phyloP scores from a whole-genome alignment of 1,284 basidiomycete genomes.

The Moesziomyces antarcticus region DNA sequence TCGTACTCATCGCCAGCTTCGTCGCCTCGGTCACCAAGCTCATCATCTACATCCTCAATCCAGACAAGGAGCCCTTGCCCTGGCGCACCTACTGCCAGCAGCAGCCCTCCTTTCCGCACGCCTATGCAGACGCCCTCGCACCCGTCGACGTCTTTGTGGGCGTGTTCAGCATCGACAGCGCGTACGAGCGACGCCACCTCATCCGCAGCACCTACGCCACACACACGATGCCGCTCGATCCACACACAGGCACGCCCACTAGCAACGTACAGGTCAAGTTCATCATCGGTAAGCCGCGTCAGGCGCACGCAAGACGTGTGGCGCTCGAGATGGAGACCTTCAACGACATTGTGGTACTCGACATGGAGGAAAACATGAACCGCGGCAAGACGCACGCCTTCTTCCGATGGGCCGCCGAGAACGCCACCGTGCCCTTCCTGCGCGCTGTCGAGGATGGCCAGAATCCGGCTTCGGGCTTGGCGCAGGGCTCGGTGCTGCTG shows the following conservation, averaged over 20 bases:
- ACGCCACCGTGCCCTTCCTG: constrained; percentile 85
- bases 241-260: constrained; percentile 63
- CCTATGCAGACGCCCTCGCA: constrained; percentile 75
- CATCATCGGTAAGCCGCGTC: constrained; percentile 85
- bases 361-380: constrained; percentile 91
- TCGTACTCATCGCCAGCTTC: constrained; percentile 54
- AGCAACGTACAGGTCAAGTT: constrained; percentile 88
- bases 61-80: constrained; percentile 91
- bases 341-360: constrained; percentile 87
- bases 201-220: constrained; percentile 89
- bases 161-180: constrained; percentile 84
- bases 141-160: constrained; percentile 91
- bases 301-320: constrained; percentile 81
- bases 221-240: constrained; percentile 71
- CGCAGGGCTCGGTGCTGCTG: not conserved
- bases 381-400: constrained; percentile 83
- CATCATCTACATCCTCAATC: constrained; percentile 90
- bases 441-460: constrained; percentile 29
- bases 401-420: constrained; percentile 87
- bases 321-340: constrained; percentile 91
- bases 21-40: constrained; percentile 56
- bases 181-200: constrained; percentile 84
- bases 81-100: constrained; percentile 91
- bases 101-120: constrained; percentile 69
- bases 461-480: constrained; percentile 5